Conservation (phyloP, 2,329 filamentous ascomycete species). For the Tolypocladium cylindrosporum region DNA sequence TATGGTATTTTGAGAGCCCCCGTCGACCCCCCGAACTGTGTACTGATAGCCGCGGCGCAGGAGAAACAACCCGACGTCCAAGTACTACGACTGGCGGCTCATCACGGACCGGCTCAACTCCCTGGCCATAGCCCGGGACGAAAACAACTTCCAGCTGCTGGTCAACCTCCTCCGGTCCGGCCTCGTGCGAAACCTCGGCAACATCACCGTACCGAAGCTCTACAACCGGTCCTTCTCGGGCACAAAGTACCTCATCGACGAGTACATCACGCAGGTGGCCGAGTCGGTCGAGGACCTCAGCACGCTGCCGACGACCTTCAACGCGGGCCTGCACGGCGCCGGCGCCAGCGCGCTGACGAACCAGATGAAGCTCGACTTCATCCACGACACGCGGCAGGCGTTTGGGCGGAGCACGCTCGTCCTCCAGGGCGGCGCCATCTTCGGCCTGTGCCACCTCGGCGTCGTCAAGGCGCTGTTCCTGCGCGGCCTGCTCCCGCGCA, state of each 20-base stretch:
- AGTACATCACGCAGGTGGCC: conserved; percentile 80
- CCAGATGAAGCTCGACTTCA: conserved; percentile 73
- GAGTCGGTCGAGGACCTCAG: conserved; percentile 71
- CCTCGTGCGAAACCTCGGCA: conserved; percentile 77
- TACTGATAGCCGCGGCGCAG: conserved; percentile 28
- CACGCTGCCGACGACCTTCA: conserved; percentile 47
- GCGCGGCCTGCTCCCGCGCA: conserved; percentile 71
- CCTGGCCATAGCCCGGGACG: conserved; percentile 58
- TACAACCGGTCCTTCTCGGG: conserved; percentile 82
- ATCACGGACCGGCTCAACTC: conserved; percentile 68
- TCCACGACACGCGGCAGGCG: conserved; percentile 79
- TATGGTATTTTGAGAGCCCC: conserved; percentile 47
- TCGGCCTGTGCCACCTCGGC: conserved; percentile 81
- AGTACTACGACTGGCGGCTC: conserved; percentile 77
- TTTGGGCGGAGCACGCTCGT: conserved; percentile 82
- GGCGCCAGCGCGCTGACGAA: conserved; percentile 42
- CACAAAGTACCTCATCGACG: conserved; percentile 83
- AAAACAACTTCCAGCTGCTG: conserved; percentile 62
- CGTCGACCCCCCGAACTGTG: not conserved
- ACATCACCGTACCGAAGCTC: conserved; percentile 71
- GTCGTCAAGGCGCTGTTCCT: conserved; percentile 82
- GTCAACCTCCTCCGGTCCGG: conserved; percentile 74
- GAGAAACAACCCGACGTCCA: conserved; percentile 72
- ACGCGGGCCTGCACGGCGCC: conserved; percentile 19
- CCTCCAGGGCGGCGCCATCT: conserved; percentile 82